Percentiles rank a stretch among this genome's conserved stretches.
phyloP scores from a whole-genome alignment of 2,329 filamentous ascomycete species.

The Ceratocystiopsis minuta region DNA sequence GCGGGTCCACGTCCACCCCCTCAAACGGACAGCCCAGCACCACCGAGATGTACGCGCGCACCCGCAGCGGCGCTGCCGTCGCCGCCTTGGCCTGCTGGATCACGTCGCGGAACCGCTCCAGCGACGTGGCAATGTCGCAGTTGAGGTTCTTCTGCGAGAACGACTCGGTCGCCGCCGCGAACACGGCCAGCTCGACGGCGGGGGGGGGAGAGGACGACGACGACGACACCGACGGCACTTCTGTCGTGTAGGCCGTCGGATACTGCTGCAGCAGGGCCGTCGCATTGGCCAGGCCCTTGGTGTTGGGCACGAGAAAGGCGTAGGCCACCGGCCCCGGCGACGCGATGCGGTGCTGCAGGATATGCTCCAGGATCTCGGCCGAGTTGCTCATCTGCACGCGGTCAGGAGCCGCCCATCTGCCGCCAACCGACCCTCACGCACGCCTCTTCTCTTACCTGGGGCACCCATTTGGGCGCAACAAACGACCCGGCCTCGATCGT shows the following conservation, averaged over 20 bases:
- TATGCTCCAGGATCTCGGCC: constrained; percentile 51
- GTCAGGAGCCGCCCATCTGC: constrained; percentile 40
- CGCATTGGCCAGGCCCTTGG: constrained; percentile 51
- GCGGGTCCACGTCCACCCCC: constrained; percentile 44
- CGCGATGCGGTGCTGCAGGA: constrained; percentile 38
- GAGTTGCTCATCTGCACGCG: constrained; percentile 56
- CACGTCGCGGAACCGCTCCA: constrained; percentile 51
- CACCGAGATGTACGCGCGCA: constrained; percentile 65
- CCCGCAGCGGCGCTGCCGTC: constrained; percentile 35
- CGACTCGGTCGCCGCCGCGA: constrained; percentile 63
- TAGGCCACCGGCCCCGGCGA: constrained; percentile 46
- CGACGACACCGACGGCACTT: constrained; percentile 21
- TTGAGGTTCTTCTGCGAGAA: constrained; percentile 74
- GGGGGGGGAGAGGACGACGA: constrained; percentile 20
- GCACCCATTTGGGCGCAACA: constrained; percentile 70
- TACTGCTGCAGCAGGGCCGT: constrained; percentile 32
- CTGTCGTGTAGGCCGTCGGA: constrained; percentile 30
- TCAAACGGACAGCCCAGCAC: constrained; percentile 68
- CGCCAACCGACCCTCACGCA: not conserved
- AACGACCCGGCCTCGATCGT: constrained; percentile 72
- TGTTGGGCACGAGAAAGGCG: constrained; percentile 66
- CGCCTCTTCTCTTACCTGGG: constrained; percentile 45
- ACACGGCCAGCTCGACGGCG: constrained; percentile 22
- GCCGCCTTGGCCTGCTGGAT: constrained; percentile 48
- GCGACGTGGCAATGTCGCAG: constrained; percentile 56